Evolutionary conservation across 192 early-diverging fungal species (phyloP).

Genomic region (Coemansia umbellata): DNA sequence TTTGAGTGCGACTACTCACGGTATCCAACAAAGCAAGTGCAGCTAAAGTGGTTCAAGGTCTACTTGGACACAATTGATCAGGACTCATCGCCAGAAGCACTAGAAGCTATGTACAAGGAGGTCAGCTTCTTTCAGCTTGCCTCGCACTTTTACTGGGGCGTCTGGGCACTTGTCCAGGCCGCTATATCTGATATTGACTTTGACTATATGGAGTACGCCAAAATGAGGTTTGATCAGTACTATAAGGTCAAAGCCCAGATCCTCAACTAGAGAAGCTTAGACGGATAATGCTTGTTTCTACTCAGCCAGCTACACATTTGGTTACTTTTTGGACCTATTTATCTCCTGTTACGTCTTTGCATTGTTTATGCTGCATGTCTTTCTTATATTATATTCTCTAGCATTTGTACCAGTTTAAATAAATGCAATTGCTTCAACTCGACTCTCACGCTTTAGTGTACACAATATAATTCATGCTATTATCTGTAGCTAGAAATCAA

Average conservation of each 20-base stretch:
- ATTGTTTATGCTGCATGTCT: too few species aligned
- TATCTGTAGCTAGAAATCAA: too few species aligned
- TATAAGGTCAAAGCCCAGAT: constrained; percentile 47
- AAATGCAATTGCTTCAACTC: too few species aligned
- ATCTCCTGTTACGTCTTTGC: neutral
- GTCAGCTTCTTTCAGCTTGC: constrained; percentile 81
- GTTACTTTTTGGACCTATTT: neutral
- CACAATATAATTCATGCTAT: too few species aligned
- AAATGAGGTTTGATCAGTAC: constrained; percentile 77
- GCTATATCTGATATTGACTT: constrained; percentile 90
- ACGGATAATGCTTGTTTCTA: neutral
- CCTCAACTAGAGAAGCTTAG: constrained; percentile 1
- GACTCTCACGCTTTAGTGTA: too few species aligned
- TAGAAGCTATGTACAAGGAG: constrained; percentile 67
- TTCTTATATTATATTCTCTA: too few species aligned
- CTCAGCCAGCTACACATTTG: neutral
- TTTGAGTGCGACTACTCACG: constrained; percentile 92
- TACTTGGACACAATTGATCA: constrained; percentile 57
- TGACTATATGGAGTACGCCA: constrained; percentile 89
- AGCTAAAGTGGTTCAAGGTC: constrained; percentile 69
- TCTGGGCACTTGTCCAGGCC: constrained; percentile 79
- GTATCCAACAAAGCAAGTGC: constrained; percentile 70
- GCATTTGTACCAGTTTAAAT: too few species aligned
- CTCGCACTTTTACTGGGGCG: constrained; percentile 91
- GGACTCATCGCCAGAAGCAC: constrained; percentile 50